phyloP scores from a whole-genome alignment of 768 basidiomycete genomes.

The Lentinula aciculospora region DNA sequence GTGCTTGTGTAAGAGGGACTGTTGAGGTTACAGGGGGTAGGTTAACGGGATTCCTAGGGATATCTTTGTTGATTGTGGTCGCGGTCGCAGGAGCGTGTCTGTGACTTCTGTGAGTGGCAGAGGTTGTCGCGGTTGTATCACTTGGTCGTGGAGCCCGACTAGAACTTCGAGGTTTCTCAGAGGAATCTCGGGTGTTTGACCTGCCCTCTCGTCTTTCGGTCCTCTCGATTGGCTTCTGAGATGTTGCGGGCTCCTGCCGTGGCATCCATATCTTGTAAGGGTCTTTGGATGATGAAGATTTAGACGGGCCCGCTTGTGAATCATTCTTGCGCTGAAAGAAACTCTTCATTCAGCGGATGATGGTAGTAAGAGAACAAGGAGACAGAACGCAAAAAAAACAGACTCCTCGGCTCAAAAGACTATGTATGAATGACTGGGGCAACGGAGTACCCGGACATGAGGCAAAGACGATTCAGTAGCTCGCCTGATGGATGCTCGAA shows the following conservation, averaged over 20 bases:
- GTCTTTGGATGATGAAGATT: slow-evolving; percentile 25
- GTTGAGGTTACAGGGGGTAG: slow-evolving; percentile 2
- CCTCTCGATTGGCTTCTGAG: slow-evolving; percentile 1
- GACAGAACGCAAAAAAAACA: slow-evolving; percentile 10
- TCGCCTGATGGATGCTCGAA: background rate
- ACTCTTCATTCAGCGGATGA: slow-evolving; percentile 41
- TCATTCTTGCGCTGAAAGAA: slow-evolving; percentile 44
- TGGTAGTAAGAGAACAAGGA: slow-evolving; percentile 15
- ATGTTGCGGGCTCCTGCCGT: background rate
- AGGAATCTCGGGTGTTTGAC: slow-evolving; percentile 16
- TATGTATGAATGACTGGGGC: background rate
- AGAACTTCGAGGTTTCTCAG: slow-evolving; percentile 22
- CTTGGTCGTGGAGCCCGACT: slow-evolving; percentile 19
- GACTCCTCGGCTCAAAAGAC: background rate
- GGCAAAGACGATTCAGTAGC: background rate
- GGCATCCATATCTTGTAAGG: slow-evolving; percentile 10
- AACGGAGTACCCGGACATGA: slow-evolving; percentile 4
- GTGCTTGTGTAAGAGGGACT: slow-evolving; percentile 1
- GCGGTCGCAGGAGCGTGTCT: background rate
- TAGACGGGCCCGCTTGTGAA: slow-evolving; percentile 35
- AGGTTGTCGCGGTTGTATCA: background rate
- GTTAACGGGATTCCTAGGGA: background rate
- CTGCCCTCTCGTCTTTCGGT: slow-evolving; percentile 1
- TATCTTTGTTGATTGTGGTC: background rate
- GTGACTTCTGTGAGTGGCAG: background rate